These are phyloP conservation scores for Ganoderma sinense DNA, from an alignment of 1,284 basidiomycete genomes.

Conservation along the genomic window DNA sequence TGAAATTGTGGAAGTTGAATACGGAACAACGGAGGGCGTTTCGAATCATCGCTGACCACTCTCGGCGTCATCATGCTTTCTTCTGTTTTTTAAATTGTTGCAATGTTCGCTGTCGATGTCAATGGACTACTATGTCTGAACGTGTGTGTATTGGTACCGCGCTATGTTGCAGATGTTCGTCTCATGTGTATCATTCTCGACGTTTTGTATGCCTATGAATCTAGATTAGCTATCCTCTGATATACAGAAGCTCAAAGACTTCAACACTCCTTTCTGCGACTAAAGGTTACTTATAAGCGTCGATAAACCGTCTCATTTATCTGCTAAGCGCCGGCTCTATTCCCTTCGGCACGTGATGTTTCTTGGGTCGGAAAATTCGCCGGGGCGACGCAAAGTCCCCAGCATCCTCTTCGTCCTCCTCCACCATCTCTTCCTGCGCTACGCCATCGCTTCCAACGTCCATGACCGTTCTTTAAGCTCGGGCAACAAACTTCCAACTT, in stretches of 20 bases:
- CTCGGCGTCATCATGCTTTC: background rate
- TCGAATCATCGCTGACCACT: too few relatives aligned
- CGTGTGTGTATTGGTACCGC: background rate
- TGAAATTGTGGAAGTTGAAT: too few relatives aligned
- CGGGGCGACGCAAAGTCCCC: background rate
- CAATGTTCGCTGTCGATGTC: background rate
- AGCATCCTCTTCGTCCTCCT: background rate
- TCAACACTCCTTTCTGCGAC: too few relatives aligned
- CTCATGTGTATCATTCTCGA: background rate
- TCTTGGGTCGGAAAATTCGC: background rate
- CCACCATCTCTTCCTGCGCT: background rate
- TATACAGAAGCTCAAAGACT: too few relatives aligned
- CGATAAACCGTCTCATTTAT: too few relatives aligned
- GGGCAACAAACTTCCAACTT: background rate
- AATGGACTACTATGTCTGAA: background rate
- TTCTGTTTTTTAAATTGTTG: background rate
- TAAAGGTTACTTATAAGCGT: too few relatives aligned
- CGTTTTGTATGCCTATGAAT: background rate
- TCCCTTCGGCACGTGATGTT: background rate
- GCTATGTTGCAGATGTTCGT: background rate
- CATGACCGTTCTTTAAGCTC: background rate
- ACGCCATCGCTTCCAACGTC: background rate
- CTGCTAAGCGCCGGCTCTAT: background rate
- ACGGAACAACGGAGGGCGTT: too few relatives aligned
- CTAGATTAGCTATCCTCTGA: background rate